A percentile compares a stretch with the other conserved stretches of the same genome.
Evolutionary conservation across 2,329 filamentous ascomycete genomes (phyloP).

Genomic region (Trichoderma aggressivum): DNA sequence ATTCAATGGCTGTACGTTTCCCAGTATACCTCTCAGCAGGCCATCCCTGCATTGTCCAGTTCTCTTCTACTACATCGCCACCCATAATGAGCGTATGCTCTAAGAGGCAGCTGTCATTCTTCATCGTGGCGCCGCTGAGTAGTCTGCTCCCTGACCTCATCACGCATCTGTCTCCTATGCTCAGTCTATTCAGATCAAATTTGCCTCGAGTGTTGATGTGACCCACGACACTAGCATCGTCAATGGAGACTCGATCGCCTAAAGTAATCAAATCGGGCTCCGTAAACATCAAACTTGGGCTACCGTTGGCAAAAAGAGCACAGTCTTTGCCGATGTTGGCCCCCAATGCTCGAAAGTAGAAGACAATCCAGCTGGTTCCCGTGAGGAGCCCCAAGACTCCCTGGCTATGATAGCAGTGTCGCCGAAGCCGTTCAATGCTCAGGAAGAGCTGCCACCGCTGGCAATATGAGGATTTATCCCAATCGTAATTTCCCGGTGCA

Average conservation of each 20-base stretch:
- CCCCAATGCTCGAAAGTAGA: slow-evolving; percentile 53
- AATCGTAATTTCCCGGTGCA: slow-evolving; percentile 52
- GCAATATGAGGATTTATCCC: slow-evolving; percentile 55
- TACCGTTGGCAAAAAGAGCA: slow-evolving; percentile 52
- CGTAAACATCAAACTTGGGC: slow-evolving; percentile 52
- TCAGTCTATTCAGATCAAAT: slow-evolving; percentile 51
- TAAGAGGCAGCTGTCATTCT: slow-evolving; percentile 49
- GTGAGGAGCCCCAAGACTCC: slow-evolving; percentile 53
- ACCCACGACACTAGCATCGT: slow-evolving; percentile 54
- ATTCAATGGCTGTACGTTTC: neutral
- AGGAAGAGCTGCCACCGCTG: slow-evolving; percentile 57
- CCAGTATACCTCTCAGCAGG: slow-evolving; percentile 33
- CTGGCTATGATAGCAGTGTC: slow-evolving; percentile 47
- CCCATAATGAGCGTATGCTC: slow-evolving; percentile 58
- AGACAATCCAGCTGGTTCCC: slow-evolving; percentile 49
- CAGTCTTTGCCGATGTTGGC: slow-evolving; percentile 53
- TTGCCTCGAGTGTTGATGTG: slow-evolving; percentile 57
- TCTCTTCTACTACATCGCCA: slow-evolving; percentile 52
- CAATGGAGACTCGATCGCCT: slow-evolving; percentile 51
- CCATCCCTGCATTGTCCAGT: slow-evolving; percentile 53
- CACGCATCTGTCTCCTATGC: slow-evolving; percentile 50
- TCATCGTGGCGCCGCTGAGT: slow-evolving; percentile 52
- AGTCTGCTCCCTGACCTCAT: slow-evolving; percentile 50
- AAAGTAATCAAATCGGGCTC: slow-evolving; percentile 55
- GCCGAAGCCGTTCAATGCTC: slow-evolving; percentile 48